Conservation (phyloP, 2,329 filamentous ascomycete species). For the Botrytis tulipae region DNA sequence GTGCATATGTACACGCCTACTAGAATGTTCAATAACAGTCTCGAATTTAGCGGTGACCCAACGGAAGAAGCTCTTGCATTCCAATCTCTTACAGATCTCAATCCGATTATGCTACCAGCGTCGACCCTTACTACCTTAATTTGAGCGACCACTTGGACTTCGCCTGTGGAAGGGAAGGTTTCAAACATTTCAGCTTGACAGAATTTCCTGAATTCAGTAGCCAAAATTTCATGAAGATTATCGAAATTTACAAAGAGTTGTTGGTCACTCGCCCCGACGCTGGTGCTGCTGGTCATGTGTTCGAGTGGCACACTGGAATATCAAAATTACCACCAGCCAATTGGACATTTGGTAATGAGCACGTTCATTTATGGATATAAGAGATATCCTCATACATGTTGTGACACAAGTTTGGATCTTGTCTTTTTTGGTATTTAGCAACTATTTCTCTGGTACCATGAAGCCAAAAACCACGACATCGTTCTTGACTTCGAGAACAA, state of each 20-base stretch:
- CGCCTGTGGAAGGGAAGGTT: background rate
- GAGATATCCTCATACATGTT: background rate
- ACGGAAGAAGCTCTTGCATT: background rate
- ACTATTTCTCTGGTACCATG: background rate
- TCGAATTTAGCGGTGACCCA: slow-evolving; percentile 1
- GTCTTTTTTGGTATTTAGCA: background rate
- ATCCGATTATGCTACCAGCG: background rate
- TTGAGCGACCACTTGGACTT: slow-evolving; percentile 6
- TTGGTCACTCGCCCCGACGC: slow-evolving; percentile 1
- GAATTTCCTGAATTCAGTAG: background rate
- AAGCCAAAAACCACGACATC: background rate
- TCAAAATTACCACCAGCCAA: background rate
- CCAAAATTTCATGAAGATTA: background rate
- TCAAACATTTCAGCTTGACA: background rate
- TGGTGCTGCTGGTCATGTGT: background rate
- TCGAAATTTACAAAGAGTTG: background rate
- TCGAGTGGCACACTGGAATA: slow-evolving; percentile 6
- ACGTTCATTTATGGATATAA: slow-evolving; percentile 4
- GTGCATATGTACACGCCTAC: background rate
- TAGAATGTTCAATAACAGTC: background rate
- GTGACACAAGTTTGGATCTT: background rate
- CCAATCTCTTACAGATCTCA: background rate
- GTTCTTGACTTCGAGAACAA: slow-evolving; percentile 4
- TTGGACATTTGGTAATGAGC: background rate
- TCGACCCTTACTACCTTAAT: background rate